Conservation (phyloP, 2,329 filamentous ascomycete genomes). For the Lachnellula willkommii region DNA sequence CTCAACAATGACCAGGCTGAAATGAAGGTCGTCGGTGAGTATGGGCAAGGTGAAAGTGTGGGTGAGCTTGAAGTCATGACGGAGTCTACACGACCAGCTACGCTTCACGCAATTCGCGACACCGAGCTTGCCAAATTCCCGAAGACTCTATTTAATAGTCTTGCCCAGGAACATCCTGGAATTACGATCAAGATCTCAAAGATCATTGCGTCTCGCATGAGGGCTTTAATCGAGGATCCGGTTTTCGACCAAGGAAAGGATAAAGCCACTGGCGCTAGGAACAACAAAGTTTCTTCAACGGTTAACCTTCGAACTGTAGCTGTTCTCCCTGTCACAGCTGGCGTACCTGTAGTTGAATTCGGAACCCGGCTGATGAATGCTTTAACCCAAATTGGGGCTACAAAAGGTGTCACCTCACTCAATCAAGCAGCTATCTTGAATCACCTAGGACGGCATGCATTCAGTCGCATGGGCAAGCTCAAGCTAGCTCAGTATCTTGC, state of each 20-base stretch:
- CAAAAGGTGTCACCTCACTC: slow-evolving; percentile 83
- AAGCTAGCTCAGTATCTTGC: slow-evolving; percentile 94
- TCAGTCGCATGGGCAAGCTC: slow-evolving; percentile 94
- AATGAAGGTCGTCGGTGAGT: slow-evolving; percentile 84
- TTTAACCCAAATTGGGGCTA: slow-evolving; percentile 79
- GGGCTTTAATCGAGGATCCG: slow-evolving; percentile 78
- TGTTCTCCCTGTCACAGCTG: slow-evolving; percentile 81
- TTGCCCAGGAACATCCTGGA: slow-evolving; percentile 92
- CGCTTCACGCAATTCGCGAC: slow-evolving; percentile 90
- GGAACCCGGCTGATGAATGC: slow-evolving; percentile 84
- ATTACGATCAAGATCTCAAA: slow-evolving; percentile 99
- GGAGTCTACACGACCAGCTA: slow-evolving; percentile 83
- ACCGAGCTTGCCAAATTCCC: slow-evolving; percentile 96
- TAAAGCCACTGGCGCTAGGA: slow-evolving; percentile 50
- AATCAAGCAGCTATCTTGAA: slow-evolving; percentile 93
- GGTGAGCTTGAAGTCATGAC: slow-evolving; percentile 96
- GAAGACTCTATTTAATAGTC: slow-evolving; percentile 91
- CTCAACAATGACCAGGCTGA: slow-evolving; percentile 75
- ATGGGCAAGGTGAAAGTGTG: slow-evolving; percentile 94
- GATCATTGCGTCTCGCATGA: slow-evolving; percentile 94
- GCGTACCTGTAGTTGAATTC: slow-evolving; percentile 92
- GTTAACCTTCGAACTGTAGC: slow-evolving; percentile 91
- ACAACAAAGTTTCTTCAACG: slow-evolving; percentile 72
- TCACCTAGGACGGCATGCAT: slow-evolving; percentile 91
- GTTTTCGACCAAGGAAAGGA: slow-evolving; percentile 62